Evolutionary conservation across 176 grass and related monocot species (phyloP).

Genomic region (Cenchrus purpureus): DNA sequence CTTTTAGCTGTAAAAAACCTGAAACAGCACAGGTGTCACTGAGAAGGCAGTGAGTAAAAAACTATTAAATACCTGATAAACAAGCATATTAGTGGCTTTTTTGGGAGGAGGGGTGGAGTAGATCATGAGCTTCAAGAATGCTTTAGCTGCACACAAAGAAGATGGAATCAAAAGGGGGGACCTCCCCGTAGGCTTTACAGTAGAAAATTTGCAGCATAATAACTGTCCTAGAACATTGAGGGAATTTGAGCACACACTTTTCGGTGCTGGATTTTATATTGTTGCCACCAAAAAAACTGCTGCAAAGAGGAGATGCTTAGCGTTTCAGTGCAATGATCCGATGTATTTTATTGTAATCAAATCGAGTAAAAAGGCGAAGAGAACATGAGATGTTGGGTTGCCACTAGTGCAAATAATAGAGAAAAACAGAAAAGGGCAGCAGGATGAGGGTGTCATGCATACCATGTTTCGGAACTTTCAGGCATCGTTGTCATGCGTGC

Average conservation of each 20-base stretch:
- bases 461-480: constrained; percentile 58
- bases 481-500: constrained; percentile 51
- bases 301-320: constrained; percentile 23
- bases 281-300: constrained; percentile 9
- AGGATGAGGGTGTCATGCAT: constrained; percentile 51
- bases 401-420: constrained; percentile 22
- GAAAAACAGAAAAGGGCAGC: constrained; percentile 39
- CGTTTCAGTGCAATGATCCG: constrained; percentile 28
- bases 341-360: constrained; percentile 36
- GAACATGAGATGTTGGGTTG: constrained; percentile 60
- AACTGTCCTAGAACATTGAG: constrained; percentile 42
- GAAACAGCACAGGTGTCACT: constrained; percentile 44
- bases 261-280: constrained; percentile 28
- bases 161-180: constrained; percentile 59
- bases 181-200: constrained; percentile 39
- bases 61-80: constrained; percentile 40
- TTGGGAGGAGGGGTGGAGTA: constrained; percentile 31
- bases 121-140: constrained; percentile 58
- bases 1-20: constrained; percentile 62
- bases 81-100: constrained; percentile 47
- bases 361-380: constrained; percentile 40
- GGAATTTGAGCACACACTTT: constrained; percentile 40
- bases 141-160: constrained; percentile 57
- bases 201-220: constrained; percentile 43
- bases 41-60: constrained; percentile 28